Evolutionary conservation across 331 rosid species (phyloP), one percentile per base, ranked within the genome.

Genomic region (Spiraea crenata): DNA sequence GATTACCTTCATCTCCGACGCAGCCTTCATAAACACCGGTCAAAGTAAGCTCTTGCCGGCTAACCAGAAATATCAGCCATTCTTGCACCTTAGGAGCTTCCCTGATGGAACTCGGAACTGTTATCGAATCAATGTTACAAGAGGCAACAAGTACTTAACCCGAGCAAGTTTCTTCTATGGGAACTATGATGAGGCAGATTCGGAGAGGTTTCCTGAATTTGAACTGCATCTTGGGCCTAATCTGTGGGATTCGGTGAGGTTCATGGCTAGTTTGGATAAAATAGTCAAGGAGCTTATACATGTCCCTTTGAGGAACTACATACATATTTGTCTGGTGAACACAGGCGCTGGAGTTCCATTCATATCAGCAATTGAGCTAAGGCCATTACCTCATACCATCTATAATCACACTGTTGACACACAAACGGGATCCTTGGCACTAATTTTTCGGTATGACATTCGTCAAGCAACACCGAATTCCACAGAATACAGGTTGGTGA

Each of bases 81-180:
- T 39, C 49, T n/a, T 10, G 67, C 57, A 55, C 9, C 37, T 83
- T 59, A 70, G 87, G 65, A 69, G 77, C 52, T 83, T 83, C 45
- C 87, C 84, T 13, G n/a, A 69, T 4, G 87, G 79, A 69, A 54
- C 13, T 5, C 76, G 65, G 63, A 83, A 79, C 42, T 83, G 87
- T 65, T 83, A 76, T 60, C 63, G 37, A 50, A 67, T 83, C 3
- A 74, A 40, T 16, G 80, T 81, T 3, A 55, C 70, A 51, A 17
- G 34, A 5, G 80, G 76, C 10, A 67, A 3, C 4, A 73, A 10
- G 3, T 83, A 80, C 61, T 42, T 80, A 77, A 73, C 76, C 52
- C 64, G 84, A 41, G 82, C 82, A 25, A 25, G 31, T 25, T 25
- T 25, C 31, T 25, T 25, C 2, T 25, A 25, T 25, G 31, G 31